Evolutionary conservation across 2,329 filamentous ascomycete species (phyloP), one percentile per base, ranked within the genome.

Genomic region (Chrysoporthe cubensis): DNA sequence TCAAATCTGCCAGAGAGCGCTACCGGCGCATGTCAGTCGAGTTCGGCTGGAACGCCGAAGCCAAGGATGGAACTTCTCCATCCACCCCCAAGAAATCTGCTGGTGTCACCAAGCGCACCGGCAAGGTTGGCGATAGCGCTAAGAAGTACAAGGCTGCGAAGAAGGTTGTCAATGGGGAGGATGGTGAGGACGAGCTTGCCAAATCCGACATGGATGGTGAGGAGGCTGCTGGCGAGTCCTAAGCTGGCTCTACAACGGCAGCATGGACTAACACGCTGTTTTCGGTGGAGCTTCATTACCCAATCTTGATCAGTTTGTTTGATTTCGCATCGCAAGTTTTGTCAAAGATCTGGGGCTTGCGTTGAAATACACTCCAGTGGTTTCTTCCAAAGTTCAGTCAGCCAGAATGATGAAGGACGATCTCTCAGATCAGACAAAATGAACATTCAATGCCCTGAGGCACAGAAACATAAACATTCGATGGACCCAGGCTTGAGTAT

Each of bases 1-100:
- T 40, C 6, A 68, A 70, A 52, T 65, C 64, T 2, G 62, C 70
- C 44, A 63, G 42, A 21, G 71, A 71, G 64, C 71, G 72, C 59
- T 73, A 69, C 64, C 65, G 71, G 18, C 32, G 70, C 7, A 43
- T 73, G 3, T 61, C 66, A 1, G 56, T 61, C 54, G 71, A 71
- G 60, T 69, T 69, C 50, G 65, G 62, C 42, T 65, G 61, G 61
- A 67, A 14, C 42, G 50, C 26, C 3, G 37, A 48, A 8, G 16
- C 11, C 32, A 18, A 8, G 13, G 32, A 8, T 18, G 13, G 32
- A 32, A 32, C 50, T 21, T 11, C 13, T 34, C 48, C 62, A 5
- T 5, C 11, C 32, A 67, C 61, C 14, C 67, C 65, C 1, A 62
- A 66, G 61, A 64, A 67, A 34, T 18, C 62, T 34, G 48, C 40